Conservation (phyloP, 1,284 basidiomycete genomes). For the Papiliotrema flavescens region DNA sequence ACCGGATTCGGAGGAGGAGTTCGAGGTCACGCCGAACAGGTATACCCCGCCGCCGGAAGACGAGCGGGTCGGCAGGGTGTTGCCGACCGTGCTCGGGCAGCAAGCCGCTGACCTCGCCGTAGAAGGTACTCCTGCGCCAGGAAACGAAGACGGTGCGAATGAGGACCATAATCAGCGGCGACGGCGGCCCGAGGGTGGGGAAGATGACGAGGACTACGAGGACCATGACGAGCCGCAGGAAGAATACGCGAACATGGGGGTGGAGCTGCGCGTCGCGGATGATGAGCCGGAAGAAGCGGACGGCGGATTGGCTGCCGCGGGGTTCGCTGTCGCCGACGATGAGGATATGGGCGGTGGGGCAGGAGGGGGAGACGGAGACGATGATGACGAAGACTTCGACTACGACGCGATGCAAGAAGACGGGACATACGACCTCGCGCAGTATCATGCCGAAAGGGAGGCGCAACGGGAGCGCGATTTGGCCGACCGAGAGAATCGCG, state of each 20-base stretch:
- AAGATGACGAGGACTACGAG: conserved; percentile 22
- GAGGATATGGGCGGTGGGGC: conserved; percentile 4
- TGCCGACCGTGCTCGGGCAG: neutral
- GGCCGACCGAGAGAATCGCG: conserved; percentile 20
- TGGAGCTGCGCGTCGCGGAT: neutral
- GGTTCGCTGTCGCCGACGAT: neutral
- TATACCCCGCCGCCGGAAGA: conserved; percentile 37
- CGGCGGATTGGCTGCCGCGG: neutral
- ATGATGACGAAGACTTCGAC: conserved; percentile 7
- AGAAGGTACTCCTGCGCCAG: conserved; percentile 9
- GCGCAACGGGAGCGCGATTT: conserved; percentile 14
- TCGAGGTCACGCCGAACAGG: conserved; percentile 33
- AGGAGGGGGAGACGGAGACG: conserved; percentile 7
- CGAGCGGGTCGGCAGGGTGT: conserved; percentile 3
- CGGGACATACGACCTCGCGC: neutral
- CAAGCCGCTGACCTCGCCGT: conserved; percentile 9
- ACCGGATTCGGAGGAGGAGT: conserved; percentile 39
- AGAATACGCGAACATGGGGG: conserved; percentile 4
- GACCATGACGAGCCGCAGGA: conserved; percentile 19
- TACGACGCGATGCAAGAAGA: conserved; percentile 1
- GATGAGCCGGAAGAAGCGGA: neutral
- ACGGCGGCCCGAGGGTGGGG: conserved; percentile 2
- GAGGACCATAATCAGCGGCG: neutral
- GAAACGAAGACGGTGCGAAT: conserved; percentile 4
- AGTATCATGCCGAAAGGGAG: conserved; percentile 15